phyloP scores from a whole-genome alignment of 2,329 filamentous ascomycete species.

The Fusarium veterinarium region DNA sequence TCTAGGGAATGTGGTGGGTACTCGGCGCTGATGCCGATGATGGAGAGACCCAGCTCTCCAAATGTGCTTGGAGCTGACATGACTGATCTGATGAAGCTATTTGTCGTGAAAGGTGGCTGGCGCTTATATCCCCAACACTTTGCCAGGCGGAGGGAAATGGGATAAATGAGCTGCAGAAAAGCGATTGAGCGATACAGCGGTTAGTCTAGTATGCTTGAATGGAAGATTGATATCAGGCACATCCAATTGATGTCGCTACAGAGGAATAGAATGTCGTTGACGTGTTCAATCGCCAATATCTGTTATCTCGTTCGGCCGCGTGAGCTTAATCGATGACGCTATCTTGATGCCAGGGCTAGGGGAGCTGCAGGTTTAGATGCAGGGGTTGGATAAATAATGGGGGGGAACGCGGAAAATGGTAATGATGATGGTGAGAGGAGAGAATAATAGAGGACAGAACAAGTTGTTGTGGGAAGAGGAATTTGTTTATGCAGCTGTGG shows the following conservation, averaged over 20 bases:
- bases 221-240: not conserved
- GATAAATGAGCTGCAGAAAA: not conserved
- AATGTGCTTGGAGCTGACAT: conserved; percentile 59
- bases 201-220: not conserved
- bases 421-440: not conserved
- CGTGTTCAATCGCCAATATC: conserved; percentile 15
- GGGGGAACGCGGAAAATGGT: not conserved
- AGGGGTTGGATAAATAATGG: conserved; percentile 22
- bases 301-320: conserved; percentile 13
- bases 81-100: conserved; percentile 17
- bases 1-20: conserved; percentile 69
- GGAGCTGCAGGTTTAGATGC: conserved; percentile 24
- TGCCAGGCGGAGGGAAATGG: conserved; percentile 16
- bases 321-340: conserved; percentile 40
- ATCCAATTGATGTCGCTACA: conserved; percentile 17
- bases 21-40: conserved; percentile 68
- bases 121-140: conserved; percentile 33
- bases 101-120: not conserved
- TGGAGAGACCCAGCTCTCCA: conserved; percentile 68
- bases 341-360: conserved; percentile 24
- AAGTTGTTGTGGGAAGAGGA: not conserved
- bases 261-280: conserved; percentile 19
- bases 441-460: not conserved
- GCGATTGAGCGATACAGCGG: not conserved
- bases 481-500: conserved; percentile 16